A percentile compares a stretch with the other conserved stretches of the same genome.
Evolutionary conservation across 2,329 filamentous ascomycete genomes (phyloP).

Genomic region (Exophiala aquamarina): DNA sequence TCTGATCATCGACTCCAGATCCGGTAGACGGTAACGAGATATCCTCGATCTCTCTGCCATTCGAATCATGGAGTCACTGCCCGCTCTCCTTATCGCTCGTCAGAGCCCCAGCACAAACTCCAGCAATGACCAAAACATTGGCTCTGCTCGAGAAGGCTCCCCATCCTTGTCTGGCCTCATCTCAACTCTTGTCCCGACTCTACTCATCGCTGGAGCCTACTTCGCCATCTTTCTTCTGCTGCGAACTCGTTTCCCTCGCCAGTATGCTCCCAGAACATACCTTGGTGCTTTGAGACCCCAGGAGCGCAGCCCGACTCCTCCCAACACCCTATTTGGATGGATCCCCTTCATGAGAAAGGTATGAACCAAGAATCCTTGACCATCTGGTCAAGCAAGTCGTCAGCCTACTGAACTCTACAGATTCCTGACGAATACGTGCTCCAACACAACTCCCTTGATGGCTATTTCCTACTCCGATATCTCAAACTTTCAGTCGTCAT

Average conservation of each 20-base stretch:
- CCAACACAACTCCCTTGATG: conserved; percentile 88
- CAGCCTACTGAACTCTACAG: conserved; percentile 35
- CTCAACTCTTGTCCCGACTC: conserved; percentile 49
- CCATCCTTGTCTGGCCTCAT: conserved; percentile 48
- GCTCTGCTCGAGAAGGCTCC: conserved; percentile 28
- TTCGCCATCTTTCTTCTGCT: conserved; percentile 52
- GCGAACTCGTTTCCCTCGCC: conserved; percentile 48
- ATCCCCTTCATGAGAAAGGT: conserved; percentile 62
- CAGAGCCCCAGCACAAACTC: conserved; percentile 15
- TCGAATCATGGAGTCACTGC: conserved; percentile 13
- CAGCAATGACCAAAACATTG: conserved; percentile 32
- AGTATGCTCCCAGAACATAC: conserved; percentile 58
- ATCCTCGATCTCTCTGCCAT: neutral
- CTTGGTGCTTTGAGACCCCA: conserved; percentile 51
- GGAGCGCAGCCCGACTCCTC: conserved; percentile 60
- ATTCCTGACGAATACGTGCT: conserved; percentile 75
- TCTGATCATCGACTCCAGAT: too few species aligned
- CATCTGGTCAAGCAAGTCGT: neutral
- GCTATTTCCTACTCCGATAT: conserved; percentile 87
- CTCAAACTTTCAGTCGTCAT: conserved; percentile 76
- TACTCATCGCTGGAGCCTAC: conserved; percentile 46
- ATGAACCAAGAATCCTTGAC: conserved; percentile 40
- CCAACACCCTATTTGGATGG: conserved; percentile 67
- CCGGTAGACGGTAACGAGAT: too few species aligned
- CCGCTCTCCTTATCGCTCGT: conserved; percentile 10